Evolutionary conservation across 495 filamentous ascomycete species (phyloP), one percentile per base, ranked within the genome.

Genomic region (Penicillium coffeae): DNA sequence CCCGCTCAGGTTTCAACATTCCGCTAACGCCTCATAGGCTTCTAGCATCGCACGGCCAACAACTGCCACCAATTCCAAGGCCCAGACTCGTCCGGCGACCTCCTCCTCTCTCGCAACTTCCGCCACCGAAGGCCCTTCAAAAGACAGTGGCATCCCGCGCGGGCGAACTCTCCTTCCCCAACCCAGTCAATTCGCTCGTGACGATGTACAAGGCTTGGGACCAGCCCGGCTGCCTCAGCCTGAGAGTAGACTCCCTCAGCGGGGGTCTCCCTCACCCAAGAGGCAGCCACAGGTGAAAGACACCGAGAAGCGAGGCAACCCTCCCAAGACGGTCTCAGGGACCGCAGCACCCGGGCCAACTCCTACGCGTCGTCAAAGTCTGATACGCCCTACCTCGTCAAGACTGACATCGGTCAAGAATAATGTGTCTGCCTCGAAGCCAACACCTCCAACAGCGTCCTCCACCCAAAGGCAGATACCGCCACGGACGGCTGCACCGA

Each of bases 291-390:
- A 45, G 19, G 25, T 39, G 10, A 36, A 21, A 12, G 50, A 55
- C 19, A 38, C 19, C 12, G 45, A 52, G 12, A 53, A 51, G 27
- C 51, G 54, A 37, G 34, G 35, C 6, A 32, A 49, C 3, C 12
- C 32, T n/a, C 41, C 43, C 20, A 49, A 38, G 21, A 18, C 21
- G 19, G 38, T 15, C 1, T 5, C 48, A 13, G 20, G 52, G 12
- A 32, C 42, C 7, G 34, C 41, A n/a, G 30, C 40, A 14, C 20
- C 37, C 4, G 53, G 45, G 10, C 30, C 52, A 16, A 32, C 38
- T 33, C 43, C 51, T 14, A 40, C 43, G 22, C 67, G 69, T 38
- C 67, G 69, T 15, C 65, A 69, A 47, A 71, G 67, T 50, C 46
- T 73, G 32, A 51, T 65, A 30, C 60, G 62, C 12, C 64, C 70